These are phyloP conservation scores for Paraphoma chrysanthemicola DNA, from an alignment of 2,329 filamentous ascomycete species.

Conservation along the genomic window DNA sequence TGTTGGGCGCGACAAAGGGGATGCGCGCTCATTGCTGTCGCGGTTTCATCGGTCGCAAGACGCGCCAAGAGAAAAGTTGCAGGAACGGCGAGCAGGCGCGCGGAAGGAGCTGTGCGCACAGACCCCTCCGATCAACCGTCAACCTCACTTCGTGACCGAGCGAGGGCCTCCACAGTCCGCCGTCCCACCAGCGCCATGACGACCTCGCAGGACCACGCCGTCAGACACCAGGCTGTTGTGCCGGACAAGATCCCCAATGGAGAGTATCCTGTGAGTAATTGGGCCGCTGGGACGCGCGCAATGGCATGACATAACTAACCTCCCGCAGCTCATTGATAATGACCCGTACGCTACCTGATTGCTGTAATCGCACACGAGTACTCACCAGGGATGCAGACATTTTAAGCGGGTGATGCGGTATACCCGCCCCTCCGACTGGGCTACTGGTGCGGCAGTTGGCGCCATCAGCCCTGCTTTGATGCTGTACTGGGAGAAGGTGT, in stretches of 20 bases:
- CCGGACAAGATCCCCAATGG: slow-evolving; percentile 81
- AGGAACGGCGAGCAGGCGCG: slow-evolving; percentile 16
- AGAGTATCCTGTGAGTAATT: slow-evolving; percentile 80
- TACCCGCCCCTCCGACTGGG: slow-evolving; percentile 84
- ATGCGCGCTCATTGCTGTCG: slow-evolving; percentile 38
- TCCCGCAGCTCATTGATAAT: slow-evolving; percentile 89
- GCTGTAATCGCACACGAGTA: slow-evolving; percentile 14
- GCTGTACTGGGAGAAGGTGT: slow-evolving; percentile 79
- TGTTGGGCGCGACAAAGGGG: slow-evolving; percentile 17
- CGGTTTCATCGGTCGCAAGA: slow-evolving; percentile 18
- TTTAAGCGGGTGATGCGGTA: slow-evolving; percentile 89
- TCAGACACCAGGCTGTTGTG: slow-evolving; percentile 58
- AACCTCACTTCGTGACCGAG: slow-evolving; percentile 27
- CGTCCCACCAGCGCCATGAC: slow-evolving; percentile 38
- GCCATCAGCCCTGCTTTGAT: slow-evolving; percentile 78
- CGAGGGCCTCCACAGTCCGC: slow-evolving; percentile 17
- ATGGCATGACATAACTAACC: slow-evolving; percentile 35
- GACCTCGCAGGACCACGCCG: slow-evolving; percentile 27
- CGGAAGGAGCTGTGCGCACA: slow-evolving; percentile 8
- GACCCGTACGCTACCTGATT: slow-evolving; percentile 76
- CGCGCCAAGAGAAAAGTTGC: slow-evolving; percentile 41
- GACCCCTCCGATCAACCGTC: slow-evolving; percentile 7
- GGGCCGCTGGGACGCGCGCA: slow-evolving; percentile 33
- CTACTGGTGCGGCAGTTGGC: slow-evolving; percentile 70
- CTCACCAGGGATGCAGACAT: slow-evolving; percentile 66